Percentiles rank a stretch among this genome's conserved stretches.
phyloP scores from a whole-genome alignment of 2,329 filamentous ascomycete genomes.

The Grosmannia serpens region DNA sequence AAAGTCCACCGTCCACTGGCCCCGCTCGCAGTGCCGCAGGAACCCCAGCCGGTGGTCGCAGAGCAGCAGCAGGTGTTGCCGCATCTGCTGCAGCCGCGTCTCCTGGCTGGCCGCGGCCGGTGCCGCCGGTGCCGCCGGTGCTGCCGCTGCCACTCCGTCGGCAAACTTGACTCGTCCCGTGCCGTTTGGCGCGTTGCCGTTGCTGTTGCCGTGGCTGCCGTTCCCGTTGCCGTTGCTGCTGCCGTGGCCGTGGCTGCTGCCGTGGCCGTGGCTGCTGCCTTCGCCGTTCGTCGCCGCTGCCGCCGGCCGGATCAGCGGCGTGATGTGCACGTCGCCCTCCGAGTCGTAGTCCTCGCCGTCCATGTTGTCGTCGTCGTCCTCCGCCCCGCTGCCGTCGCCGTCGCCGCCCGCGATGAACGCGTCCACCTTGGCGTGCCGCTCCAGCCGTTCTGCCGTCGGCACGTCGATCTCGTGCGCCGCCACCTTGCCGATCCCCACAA shows the following conservation, averaged over 20 bases:
- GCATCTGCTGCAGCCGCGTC: slow-evolving; percentile 46
- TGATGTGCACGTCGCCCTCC: slow-evolving; percentile 13
- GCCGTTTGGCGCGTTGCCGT: slow-evolving; percentile 2
- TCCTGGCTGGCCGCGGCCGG: slow-evolving; percentile 14
- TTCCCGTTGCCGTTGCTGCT: not conserved
- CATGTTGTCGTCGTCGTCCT: slow-evolving; percentile 19
- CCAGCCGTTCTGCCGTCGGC: slow-evolving; percentile 36
- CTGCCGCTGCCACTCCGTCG: slow-evolving; percentile 20
- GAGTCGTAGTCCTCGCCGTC: slow-evolving; percentile 17
- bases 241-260: not conserved
- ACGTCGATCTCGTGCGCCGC: slow-evolving; percentile 33
- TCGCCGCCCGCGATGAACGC: slow-evolving; percentile 15
- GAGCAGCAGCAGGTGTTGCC: slow-evolving; percentile 63
- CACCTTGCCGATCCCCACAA: slow-evolving; percentile 45
- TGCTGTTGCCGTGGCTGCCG: slow-evolving; percentile 9
- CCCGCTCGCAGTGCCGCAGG: slow-evolving; percentile 54
- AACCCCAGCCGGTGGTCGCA: slow-evolving; percentile 59
- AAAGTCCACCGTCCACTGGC: slow-evolving; percentile 79
- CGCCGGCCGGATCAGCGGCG: not conserved
- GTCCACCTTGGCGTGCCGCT: slow-evolving; percentile 16
- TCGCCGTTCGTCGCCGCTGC: not conserved
- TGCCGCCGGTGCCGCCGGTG: not conserved
- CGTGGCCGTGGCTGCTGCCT: not conserved
- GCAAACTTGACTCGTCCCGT: slow-evolving; percentile 37
- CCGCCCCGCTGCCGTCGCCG: slow-evolving; percentile 24